These are phyloP conservation scores for Zygnema cylindricum DNA, from an alignment of 139 green algal genomes.

Conservation along the genomic window DNA sequence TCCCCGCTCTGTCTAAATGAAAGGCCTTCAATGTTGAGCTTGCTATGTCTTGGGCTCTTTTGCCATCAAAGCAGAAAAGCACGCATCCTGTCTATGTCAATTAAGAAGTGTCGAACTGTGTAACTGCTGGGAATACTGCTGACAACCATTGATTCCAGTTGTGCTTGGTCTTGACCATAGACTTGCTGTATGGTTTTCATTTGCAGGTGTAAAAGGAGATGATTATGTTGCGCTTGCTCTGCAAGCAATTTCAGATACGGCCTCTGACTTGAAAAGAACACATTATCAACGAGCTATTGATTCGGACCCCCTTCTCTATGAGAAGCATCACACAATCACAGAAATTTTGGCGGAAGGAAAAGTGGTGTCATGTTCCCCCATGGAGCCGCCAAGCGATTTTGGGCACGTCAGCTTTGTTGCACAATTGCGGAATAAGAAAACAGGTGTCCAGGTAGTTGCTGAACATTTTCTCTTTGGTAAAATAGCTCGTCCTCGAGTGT, in stretches of 20 bases:
- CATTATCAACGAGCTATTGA: conserved; percentile 1
- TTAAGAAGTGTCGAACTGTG: too few relatives aligned
- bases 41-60: too few relatives aligned
- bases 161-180: too few relatives aligned
- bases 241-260: conserved; percentile 24
- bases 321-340: conserved; percentile 29
- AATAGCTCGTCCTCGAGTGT: too few relatives aligned
- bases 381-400: conserved; percentile 55
- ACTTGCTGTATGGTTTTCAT: neutral
- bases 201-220: conserved; percentile 26
- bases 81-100: too few relatives aligned
- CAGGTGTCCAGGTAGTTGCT: neutral
- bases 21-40: too few relatives aligned
- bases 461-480: too few relatives aligned
- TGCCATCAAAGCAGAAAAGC: too few relatives aligned
- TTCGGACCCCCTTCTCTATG: conserved; percentile 11
- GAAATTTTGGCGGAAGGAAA: conserved; percentile 41
- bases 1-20: too few relatives aligned
- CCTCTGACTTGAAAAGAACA: conserved; percentile 26
- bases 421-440: conserved; percentile 34
- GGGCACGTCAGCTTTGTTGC: conserved; percentile 61
- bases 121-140: too few relatives aligned
- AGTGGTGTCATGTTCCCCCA: conserved; percentile 35
- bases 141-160: too few relatives aligned
- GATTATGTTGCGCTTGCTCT: conserved; percentile 56